Base-by-base conservation (phyloP, 2,329 filamentous ascomycete species). In the Canariomyces notabilis region DNA sequence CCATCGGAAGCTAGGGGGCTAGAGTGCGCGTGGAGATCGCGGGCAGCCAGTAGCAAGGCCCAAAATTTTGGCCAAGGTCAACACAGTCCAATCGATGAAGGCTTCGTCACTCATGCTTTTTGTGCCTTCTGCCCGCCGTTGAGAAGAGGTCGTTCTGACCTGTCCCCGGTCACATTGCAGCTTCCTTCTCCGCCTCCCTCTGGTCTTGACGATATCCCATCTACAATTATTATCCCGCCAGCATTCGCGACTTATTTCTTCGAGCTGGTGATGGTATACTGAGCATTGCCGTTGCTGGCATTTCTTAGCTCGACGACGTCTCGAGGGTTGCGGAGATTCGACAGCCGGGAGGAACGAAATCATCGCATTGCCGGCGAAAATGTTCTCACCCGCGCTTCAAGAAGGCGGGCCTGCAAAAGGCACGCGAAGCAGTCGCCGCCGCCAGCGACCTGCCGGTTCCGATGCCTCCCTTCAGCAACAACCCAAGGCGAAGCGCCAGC, bases 401-500 rank as follows among this genome's bases (percentile, higher is more conserved):
- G 70, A 75, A 54, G 71, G 72, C 57, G 74, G 75, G 56, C 72
- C 77, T 22, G 73, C 75, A 57, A 76, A 71, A 53, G 73, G 76
- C 42, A 80, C 77, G 44, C 74, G 80, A 53, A 79, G 77, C 57
- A 61, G 52, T 44, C 77, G 80, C 49, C 75, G 80, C 50, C 75
- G 80, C 47, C 79, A 80, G 63, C 76, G 80, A 48, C 79, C 79
- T 41, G 63, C 69, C 57, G 79, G 73, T 58, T 69, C 73, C 46
- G 80, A 83, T 48, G 72, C 67, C 59, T 64, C 76, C 42, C 64
- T 67, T 39, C 72, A 77, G 53, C 75, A 78, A 23, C 16, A 51
- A 57, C 80, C 80, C 21, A 83, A 82, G 64, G 74, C 79, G 11
- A 84, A 84, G 68, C 75, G 80, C 52, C 77, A 78, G 60, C 73